Base-by-base conservation (phyloP, 2,329 filamentous ascomycete genomes). In the Cladosporium austrohemisphaericum region DNA sequence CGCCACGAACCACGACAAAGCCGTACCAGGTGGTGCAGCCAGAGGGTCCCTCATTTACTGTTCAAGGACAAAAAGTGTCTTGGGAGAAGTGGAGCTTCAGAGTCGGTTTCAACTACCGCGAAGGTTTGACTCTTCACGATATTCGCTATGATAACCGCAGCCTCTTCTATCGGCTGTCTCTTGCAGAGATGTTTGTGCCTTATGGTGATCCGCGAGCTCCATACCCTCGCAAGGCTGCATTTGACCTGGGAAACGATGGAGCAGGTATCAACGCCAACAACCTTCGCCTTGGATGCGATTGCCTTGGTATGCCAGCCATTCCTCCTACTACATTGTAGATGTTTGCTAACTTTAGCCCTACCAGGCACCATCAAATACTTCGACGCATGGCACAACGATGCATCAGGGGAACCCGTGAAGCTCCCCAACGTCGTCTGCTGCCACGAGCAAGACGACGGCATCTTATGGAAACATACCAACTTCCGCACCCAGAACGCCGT, bases 381-480 rank as follows among this genome's bases (percentile, higher is more conserved):
- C 51, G 80, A 82, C 49, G 75, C 72, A 2, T 70, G 81, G 19
- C 69, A 80, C 29, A 73, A 78, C 0, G 71, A 73, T 9, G 61
- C 75, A 4, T 68, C 79, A 40, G 84, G 83, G 2, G 72, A 75
- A 38, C 75, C 80, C 0, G 74, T 71, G 7, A 57, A 71, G 1
- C 72, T 74, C 20, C 74, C 74, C 13, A 86, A 86, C 54, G 81
- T 83, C 5, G 71, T 86, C 49, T 87, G 84, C 58, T 68, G 86
- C 3, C 84, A 86, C 59, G 84, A 87, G 62, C 79, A 85, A 60
- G 84, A 87, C 57, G 77, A 80, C 46, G 84, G 84, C 4, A 84
- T 86, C 33, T 74, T 76, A 5, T 86, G 82, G 81, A 86, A 86
- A 60, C 83, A 86, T 65, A 84, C 81, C 4, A 85, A 86, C 68